These are phyloP conservation scores for Botrytis pseudocinerea DNA, from an alignment of 2,329 filamentous ascomycete species.

Conservation along the genomic window DNA sequence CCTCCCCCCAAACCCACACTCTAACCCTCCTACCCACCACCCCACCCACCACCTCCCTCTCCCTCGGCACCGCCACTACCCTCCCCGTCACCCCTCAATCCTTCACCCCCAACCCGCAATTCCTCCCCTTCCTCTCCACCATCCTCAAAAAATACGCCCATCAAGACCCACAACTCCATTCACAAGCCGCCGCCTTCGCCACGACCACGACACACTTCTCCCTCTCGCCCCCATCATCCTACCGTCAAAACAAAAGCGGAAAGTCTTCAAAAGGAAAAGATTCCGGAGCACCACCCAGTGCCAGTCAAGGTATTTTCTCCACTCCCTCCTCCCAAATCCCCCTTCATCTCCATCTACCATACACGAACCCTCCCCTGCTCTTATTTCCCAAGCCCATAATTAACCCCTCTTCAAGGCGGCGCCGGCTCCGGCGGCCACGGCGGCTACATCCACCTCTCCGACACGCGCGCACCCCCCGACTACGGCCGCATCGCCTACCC, in stretches of 20 bases:
- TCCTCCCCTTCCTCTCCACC: constrained; percentile 59
- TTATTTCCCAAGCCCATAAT: constrained; percentile 26
- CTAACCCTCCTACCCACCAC: constrained; percentile 60
- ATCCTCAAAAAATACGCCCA: constrained; percentile 57
- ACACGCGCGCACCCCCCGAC: constrained; percentile 63
- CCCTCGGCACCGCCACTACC: constrained; percentile 59
- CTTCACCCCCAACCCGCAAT: constrained; percentile 60
- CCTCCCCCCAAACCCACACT: constrained; percentile 49
- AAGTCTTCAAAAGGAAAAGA: not conserved
- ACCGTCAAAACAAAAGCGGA: not conserved
- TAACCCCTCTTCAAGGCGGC: constrained; percentile 47
- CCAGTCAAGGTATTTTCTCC: constrained; percentile 50
- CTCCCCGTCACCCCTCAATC: constrained; percentile 53
- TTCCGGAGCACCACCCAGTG: constrained; percentile 45
- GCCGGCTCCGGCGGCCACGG: constrained; percentile 60
- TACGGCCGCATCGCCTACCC: constrained; percentile 69
- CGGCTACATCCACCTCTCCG: constrained; percentile 66
- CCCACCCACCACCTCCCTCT: constrained; percentile 54
- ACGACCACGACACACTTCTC: constrained; percentile 43
- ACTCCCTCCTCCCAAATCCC: constrained; percentile 47
- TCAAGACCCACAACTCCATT: constrained; percentile 55
- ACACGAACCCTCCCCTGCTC: no score
- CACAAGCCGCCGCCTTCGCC: constrained; percentile 61
- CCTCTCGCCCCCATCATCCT: not conserved
- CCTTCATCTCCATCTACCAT: not conserved